Conservation (phyloP, 129 eudicot species). For the Heracleum sosnowskyi region DNA sequence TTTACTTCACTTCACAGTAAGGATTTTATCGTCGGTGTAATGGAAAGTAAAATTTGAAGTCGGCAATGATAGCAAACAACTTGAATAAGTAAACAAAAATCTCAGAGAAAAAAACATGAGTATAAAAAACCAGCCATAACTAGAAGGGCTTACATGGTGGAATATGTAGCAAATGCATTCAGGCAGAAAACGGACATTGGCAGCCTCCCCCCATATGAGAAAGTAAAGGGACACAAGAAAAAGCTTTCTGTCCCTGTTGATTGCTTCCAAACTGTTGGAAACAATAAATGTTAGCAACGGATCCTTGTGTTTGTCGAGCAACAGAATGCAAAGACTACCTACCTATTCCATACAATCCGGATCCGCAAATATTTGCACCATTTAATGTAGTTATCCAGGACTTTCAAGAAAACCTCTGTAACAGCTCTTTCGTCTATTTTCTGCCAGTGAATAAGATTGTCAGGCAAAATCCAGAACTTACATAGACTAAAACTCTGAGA, state of each 20-base stretch:
- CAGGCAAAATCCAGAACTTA: background rate
- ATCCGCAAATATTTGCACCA: constrained; percentile 89
- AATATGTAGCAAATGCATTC: constrained; percentile 97
- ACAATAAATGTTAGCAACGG: background rate
- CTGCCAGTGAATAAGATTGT: constrained; percentile 31
- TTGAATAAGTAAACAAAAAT: background rate
- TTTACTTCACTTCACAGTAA: background rate
- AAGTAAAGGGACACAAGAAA: constrained; percentile 77
- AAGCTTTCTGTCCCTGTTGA: constrained; percentile 81
- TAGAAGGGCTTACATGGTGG: constrained; percentile 68
- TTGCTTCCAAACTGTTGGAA: constrained; percentile 73
- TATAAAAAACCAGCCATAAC: constrained; percentile 11
- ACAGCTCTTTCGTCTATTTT: constrained; percentile 82
- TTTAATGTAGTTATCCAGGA: constrained; percentile 87
- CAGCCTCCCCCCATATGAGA: constrained; percentile 99
- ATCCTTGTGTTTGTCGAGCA: background rate
- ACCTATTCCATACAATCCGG: constrained; percentile 92
- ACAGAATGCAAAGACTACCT: constrained; percentile 22
- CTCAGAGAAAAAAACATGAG: background rate
- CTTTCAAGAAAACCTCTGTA: constrained; percentile 81
- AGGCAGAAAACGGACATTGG: constrained; percentile 97
- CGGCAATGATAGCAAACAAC: background rate
- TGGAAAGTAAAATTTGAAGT: background rate
- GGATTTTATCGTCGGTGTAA: background rate
- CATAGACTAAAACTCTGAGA: background rate